These are phyloP conservation scores for Pichia sp. DNA, from an alignment of 1,139 yeast genomes.

Conservation along the genomic window DNA sequence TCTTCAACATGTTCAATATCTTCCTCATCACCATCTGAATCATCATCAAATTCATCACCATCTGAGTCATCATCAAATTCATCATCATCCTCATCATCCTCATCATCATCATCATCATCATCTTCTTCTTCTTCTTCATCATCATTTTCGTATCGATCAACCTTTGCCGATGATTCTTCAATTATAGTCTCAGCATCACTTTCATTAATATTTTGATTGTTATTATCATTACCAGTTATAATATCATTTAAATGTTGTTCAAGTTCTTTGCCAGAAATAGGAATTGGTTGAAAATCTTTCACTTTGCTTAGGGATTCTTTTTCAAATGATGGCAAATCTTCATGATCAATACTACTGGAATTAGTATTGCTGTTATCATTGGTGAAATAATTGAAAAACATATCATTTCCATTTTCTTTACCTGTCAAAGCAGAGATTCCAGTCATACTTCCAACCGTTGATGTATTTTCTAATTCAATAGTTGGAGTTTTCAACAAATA, in stretches of 20 bases:
- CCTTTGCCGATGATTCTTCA: constrained; percentile 7
- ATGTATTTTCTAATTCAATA: constrained; percentile 25
- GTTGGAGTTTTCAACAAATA: constrained; percentile 30
- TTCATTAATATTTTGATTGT: constrained; percentile 6
- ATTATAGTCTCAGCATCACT: constrained; percentile 27
- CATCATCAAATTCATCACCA: constrained; percentile 4
- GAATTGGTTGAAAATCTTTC: not conserved
- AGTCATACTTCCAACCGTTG: constrained; percentile 16
- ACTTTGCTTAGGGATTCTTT: not conserved
- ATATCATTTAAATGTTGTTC: constrained; percentile 11
- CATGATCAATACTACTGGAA: not conserved
- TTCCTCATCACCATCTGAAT: constrained; percentile 4
- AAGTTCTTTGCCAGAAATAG: not conserved
- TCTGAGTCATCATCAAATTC: not conserved
- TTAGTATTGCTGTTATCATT: not conserved
- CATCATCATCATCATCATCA: constrained; percentile 1
- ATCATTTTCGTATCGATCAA: not conserved
- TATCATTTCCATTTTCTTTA: constrained; percentile 3
- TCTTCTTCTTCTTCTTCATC: constrained; percentile 1
- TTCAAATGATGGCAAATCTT: not conserved
- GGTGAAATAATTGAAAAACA: constrained; percentile 7
- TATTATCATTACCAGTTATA: constrained; percentile 1
- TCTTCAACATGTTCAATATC: constrained; percentile 5
- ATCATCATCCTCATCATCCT: constrained; percentile 6
- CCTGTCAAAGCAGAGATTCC: constrained; percentile 3